These are phyloP conservation scores for Cutaneotrichosporon arboriforme DNA, from an alignment of 1,284 basidiomycete genomes.

Conservation along the genomic window DNA sequence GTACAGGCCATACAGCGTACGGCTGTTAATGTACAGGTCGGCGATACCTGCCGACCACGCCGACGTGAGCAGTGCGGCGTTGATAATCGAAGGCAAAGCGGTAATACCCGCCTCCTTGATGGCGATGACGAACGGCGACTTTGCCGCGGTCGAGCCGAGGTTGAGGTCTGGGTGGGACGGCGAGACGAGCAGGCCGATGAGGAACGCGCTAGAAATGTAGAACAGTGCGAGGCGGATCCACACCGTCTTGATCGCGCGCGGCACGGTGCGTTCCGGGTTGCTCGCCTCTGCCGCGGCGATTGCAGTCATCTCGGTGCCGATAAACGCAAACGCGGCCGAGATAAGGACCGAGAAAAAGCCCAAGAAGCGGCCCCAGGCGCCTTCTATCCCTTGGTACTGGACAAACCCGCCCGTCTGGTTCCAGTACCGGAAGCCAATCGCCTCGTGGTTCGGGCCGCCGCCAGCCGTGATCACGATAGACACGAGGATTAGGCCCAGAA, in stretches of 20 bases:
- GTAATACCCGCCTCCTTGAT: conserved; percentile 64
- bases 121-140: conserved; percentile 75
- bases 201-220: conserved; percentile 58
- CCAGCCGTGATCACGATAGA: conserved; percentile 59
- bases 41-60: conserved; percentile 56
- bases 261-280: conserved; percentile 68
- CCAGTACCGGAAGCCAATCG: conserved; percentile 51
- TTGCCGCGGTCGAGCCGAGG: conserved; percentile 59
- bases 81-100: conserved; percentile 60
- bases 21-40: conserved; percentile 55
- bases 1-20: conserved; percentile 54
- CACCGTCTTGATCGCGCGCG: conserved; percentile 68
- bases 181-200: conserved; percentile 73
- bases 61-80: conserved; percentile 57
- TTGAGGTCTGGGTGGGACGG: conserved; percentile 58
- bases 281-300: conserved; percentile 48
- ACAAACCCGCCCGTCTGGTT: conserved; percentile 49
- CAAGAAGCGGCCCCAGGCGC: conserved; percentile 44
- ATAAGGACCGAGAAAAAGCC: conserved; percentile 18
- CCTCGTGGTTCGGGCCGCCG: conserved; percentile 44
- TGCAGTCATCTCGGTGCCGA: conserved; percentile 44
- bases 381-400: conserved; percentile 49
- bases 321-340: conserved; percentile 15
- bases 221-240: conserved; percentile 59
- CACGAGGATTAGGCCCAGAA: conserved; percentile 54